A percentile compares a stretch with the other conserved stretches of the same genome.
Evolutionary conservation across 768 basidiomycete genomes (phyloP).

Genomic region (Amanita phalloides): DNA sequence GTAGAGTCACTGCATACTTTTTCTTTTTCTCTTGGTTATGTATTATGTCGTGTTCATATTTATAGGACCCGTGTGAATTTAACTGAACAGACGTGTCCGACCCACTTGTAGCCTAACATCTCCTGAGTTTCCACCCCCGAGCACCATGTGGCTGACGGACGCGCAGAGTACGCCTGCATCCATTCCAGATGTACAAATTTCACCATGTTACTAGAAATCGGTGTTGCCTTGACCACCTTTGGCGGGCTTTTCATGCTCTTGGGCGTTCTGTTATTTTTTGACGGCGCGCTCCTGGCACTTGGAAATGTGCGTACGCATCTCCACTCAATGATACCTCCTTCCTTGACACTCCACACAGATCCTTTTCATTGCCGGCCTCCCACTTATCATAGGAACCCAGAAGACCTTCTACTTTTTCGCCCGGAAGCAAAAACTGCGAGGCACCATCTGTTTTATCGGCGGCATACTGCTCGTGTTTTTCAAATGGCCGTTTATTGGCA

Average conservation of each 20-base stretch:
- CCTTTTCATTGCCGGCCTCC: conserved; percentile 88
- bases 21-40: not conserved
- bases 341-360: conserved; percentile 37
- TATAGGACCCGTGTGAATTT: conserved; percentile 2
- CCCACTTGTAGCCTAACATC: not conserved
- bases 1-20: not conserved
- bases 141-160: conserved; percentile 55
- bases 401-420: conserved; percentile 99
- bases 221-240: conserved; percentile 93
- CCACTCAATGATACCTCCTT: not conserved
- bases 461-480: conserved; percentile 89
- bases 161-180: conserved; percentile 40
- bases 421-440: conserved; percentile 88
- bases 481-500: conserved; percentile 92
- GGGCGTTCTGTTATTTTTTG: conserved; percentile 93
- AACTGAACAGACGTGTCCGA: not conserved
- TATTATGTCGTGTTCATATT: not conserved
- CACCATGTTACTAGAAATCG: conserved; percentile 55
- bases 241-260: conserved; percentile 94
- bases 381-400: conserved; percentile 92
- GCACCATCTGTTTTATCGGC: conserved; percentile 79
- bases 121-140: conserved; percentile 1
- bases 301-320: conserved; percentile 59
- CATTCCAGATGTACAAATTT: not conserved
- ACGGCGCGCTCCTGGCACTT: conserved; percentile 90